phyloP scores from a whole-genome alignment of 164 flowering plant species.

The Magnolia kwangsiensis region DNA sequence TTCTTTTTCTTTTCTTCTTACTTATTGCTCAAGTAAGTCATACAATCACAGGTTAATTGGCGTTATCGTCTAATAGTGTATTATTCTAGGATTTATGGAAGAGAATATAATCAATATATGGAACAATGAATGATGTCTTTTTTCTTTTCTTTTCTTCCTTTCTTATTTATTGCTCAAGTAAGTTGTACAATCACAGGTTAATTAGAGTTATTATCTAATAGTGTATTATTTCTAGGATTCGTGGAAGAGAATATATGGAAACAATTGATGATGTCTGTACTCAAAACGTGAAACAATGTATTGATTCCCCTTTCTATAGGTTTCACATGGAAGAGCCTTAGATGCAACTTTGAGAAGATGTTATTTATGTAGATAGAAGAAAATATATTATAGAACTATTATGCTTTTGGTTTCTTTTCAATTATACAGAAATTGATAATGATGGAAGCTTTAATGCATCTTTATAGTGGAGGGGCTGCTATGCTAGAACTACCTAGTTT shows the following conservation, averaged over 20 bases:
- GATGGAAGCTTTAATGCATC: neutral
- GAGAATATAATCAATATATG: no score
- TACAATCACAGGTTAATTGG: neutral
- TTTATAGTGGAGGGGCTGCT: neutral
- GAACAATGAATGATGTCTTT: neutral
- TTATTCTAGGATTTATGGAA: no score
- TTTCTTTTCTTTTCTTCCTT: no score
- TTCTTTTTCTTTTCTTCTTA: no score
- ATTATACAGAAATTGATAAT: neutral
- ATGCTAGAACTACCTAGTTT: neutral
- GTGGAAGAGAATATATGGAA: no score
- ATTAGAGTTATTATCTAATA: neutral
- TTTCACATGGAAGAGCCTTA: neutral
- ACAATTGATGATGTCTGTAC: neutral
- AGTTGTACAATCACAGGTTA: neutral
- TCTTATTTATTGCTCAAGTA: neutral
- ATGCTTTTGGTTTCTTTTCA: neutral
- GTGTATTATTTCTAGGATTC: no score
- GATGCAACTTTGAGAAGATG: neutral
- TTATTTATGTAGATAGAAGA: neutral
- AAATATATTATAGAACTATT: neutral
- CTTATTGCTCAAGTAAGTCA: neutral
- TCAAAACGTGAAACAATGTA: neutral
- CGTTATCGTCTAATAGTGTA: no score
- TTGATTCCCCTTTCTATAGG: neutral